Evolutionary conservation across 1,284 basidiomycete genomes (phyloP).

Genomic region (Leucoagaricus sp.): DNA sequence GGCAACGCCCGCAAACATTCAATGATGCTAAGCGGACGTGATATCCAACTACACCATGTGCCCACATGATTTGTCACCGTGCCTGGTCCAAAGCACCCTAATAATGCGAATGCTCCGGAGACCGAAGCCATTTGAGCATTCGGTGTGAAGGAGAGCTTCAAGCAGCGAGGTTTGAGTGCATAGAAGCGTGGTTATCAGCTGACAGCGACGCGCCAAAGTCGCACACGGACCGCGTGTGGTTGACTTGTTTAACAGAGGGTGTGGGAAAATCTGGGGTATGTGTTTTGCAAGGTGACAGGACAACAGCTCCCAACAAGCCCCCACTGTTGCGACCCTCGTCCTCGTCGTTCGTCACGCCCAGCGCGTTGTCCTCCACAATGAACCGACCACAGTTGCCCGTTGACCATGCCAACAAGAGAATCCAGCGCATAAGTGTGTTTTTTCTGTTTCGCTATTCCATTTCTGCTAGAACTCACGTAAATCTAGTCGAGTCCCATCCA

Average conservation of each 20-base stretch:
- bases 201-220: not conserved
- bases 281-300: constrained; percentile 8
- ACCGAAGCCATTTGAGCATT: no score
- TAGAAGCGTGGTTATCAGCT: no score
- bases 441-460: constrained; percentile 11
- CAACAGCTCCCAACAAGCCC: constrained; percentile 13
- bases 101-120: no score
- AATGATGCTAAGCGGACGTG: constrained; percentile 13
- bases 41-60: constrained; percentile 13
- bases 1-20: constrained; percentile 6
- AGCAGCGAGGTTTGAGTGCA: no score
- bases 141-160: no score
- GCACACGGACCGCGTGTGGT: not conserved
- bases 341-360: constrained; percentile 19
- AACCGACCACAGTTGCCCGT: constrained; percentile 43
- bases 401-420: constrained; percentile 37
- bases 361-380: constrained; percentile 26
- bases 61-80: not conserved
- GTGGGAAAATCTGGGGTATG: constrained; percentile 30
- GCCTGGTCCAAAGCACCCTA: not conserved
- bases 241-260: constrained; percentile 27
- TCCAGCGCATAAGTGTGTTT: constrained; percentile 5
- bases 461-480: constrained; percentile 25
- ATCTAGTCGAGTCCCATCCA: constrained; percentile 23
- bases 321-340: constrained; percentile 23